Base-by-base conservation (phyloP, 495 filamentous ascomycete species). In the Xylaria castorea region DNA sequence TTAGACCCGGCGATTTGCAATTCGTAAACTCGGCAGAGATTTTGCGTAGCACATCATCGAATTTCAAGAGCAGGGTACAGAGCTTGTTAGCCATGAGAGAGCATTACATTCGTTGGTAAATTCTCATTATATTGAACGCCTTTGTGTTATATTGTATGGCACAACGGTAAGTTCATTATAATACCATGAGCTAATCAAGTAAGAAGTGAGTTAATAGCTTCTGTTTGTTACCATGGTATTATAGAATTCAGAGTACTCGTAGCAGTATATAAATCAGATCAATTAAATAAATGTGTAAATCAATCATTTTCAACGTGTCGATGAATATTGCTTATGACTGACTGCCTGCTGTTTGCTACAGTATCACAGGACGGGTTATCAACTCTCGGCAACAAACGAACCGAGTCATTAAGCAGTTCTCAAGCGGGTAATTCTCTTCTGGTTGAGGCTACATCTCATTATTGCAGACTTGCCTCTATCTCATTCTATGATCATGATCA, bases 91-190 rank as follows among this genome's bases (percentile, higher is more conserved):
- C 0, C 1, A 20, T 51, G 27, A 50, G 16, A 1, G 30, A 50
- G 42, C 40, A 48, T 36, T 66, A 36, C 3, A 51, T 51, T 57
- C 48, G 65, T 25, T 68, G 65, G 65, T 53, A 20, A 53, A 5
- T 8, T 46, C 5, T 16, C 20, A 44, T 1, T 7, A 38, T 38
- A 2, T 18, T 16, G 3, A 12, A 1, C 8, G 6, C 9, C 7
- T 50, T 50, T 8, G 5, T 22, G 6, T 51, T 25, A 42, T 12
- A 42, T n/a, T n/a, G n/a, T n/a, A n/a, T n/a, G n/a, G n/a, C n/a
- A n/a, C n/a, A n/a, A n/a, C n/a, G n/a, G n/a, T n/a, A n/a, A n/a
- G n/a, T n/a, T n/a, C n/a, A n/a, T n/a, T n/a, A n/a, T n/a, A n/a
- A n/a, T n/a, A n/a, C n/a, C n/a, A n/a, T n/a, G n/a, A n/a, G n/a